Evolutionary conservation across 2,329 filamentous ascomycete species (phyloP), one percentile per base, ranked within the genome.

Genomic region (Trichoderma sp.): DNA sequence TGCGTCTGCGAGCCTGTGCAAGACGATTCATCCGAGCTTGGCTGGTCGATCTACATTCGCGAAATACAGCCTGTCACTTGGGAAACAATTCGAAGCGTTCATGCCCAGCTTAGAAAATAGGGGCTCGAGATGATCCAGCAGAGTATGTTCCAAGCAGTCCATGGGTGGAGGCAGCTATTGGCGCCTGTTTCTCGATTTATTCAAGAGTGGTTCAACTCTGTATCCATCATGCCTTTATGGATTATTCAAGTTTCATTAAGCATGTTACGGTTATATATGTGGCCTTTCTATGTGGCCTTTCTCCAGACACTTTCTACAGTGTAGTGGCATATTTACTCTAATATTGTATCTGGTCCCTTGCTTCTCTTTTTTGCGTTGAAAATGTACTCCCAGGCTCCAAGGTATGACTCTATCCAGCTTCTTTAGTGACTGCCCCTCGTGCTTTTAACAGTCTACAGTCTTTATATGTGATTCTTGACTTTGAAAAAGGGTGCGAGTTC

Each of bases 1-100:
- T 80, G 78, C 56, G 71, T 71, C 24, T 79, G 78, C 60, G 74
- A 74, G 21, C 49, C 79, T 26, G 69, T 65, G 28, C 54, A 54
- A 16, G 75, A 77, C 49, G 18, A 51, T 2, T 58, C 61, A 6
- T 71, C 75, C 16, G 68, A 70, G 58, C 63, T 73, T 2, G 74
- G 76, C 5, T 78, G 75, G 74, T 70, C 68, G 2, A 64, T 77
- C 7, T 18, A 68, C 26, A 70, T 78, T 18, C 55, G 76, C 43
- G 72, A 72, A 30, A 77, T 80, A n/a, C 70, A 72, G 8, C 69
- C 71, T 6, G 70, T 72, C 5, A 72, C 69, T 1, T 79, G 78
- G 78, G 76, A 76, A 46, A 74, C 77, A 24, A 75, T 80, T 16
- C 65, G 70, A 24, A 28, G 34, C 14, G 73, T 70, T 13, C 26